Percentiles rank a stretch among this genome's conserved stretches.
Evolutionary conservation across 805 yeast genomes (phyloP).

Genomic region (Candida saitoana): DNA sequence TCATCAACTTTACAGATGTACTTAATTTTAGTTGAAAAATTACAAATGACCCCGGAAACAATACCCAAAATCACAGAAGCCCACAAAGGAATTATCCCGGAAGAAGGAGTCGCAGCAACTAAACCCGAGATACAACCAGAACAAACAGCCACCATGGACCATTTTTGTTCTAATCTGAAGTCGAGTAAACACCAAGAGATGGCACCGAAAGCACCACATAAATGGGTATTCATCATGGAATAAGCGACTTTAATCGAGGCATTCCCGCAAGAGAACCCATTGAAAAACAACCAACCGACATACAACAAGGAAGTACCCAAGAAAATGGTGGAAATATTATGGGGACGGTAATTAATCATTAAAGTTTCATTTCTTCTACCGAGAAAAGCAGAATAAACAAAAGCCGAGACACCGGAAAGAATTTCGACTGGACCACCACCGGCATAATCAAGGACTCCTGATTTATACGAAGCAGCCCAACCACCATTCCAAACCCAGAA

Average conservation of each 20-base stretch:
- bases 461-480: slow-evolving; percentile 72
- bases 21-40: slow-evolving; percentile 84
- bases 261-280: slow-evolving; percentile 81
- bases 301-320: slow-evolving; percentile 83
- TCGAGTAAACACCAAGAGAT: slow-evolving; percentile 89
- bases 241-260: slow-evolving; percentile 83
- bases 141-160: slow-evolving; percentile 93
- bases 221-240: slow-evolving; percentile 86
- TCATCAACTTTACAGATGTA: slow-evolving; percentile 81
- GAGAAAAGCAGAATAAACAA: slow-evolving; percentile 74
- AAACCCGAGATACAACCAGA: slow-evolving; percentile 94
- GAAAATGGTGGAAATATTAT: slow-evolving; percentile 86
- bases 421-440: slow-evolving; percentile 99
- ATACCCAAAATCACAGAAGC: slow-evolving; percentile 85
- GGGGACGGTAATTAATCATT: slow-evolving; percentile 88
- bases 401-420: slow-evolving; percentile 84
- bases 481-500: slow-evolving; percentile 97
- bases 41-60: slow-evolving; percentile 77
- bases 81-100: slow-evolving; percentile 89
- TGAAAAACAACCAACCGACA: slow-evolving; percentile 96
- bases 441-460: slow-evolving; percentile 94
- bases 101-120: slow-evolving; percentile 95
- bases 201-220: slow-evolving; percentile 88
- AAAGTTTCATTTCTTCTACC: slow-evolving; percentile 75
- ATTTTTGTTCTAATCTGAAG: slow-evolving; percentile 80